These are phyloP conservation scores for Globisporangium orthogonon DNA, from an alignment of 352 stramenopile genomes.

Conservation along the genomic window DNA sequence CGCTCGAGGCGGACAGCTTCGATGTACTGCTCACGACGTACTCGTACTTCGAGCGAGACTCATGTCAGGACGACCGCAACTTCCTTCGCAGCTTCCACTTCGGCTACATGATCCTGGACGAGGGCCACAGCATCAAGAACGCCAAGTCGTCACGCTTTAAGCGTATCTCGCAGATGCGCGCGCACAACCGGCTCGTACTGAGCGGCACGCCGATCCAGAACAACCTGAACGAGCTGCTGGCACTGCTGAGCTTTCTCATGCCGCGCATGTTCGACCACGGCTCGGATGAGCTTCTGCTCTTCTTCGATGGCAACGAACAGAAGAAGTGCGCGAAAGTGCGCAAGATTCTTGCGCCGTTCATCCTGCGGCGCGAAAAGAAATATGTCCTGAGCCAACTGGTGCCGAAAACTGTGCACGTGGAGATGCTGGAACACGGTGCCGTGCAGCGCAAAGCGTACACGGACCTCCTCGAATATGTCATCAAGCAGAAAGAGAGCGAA, in stretches of 20 bases:
- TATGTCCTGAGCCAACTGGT: slow-evolving; percentile 92
- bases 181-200: slow-evolving; percentile 67
- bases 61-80: slow-evolving; percentile 71
- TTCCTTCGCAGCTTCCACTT: slow-evolving; percentile 77
- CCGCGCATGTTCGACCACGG: slow-evolving; percentile 86
- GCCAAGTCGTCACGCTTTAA: slow-evolving; percentile 86
- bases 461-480: slow-evolving; percentile 50
- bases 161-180: slow-evolving; percentile 74
- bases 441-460: slow-evolving; percentile 88
- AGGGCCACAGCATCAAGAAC: slow-evolving; percentile 93
- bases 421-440: slow-evolving; percentile 78
- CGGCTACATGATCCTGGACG: slow-evolving; percentile 92
- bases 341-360: slow-evolving; percentile 96
- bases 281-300: slow-evolving; percentile 70
- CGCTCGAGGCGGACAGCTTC: slow-evolving; percentile 41
- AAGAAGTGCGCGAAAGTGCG: slow-evolving; percentile 83
- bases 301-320: slow-evolving; percentile 77
- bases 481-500: slow-evolving; percentile 48
- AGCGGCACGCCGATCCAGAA: slow-evolving; percentile 90
- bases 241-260: slow-evolving; percentile 90
- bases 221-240: slow-evolving; percentile 83
- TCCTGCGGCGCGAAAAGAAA: slow-evolving; percentile 94
- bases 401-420: slow-evolving; percentile 75
- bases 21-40: slow-evolving; percentile 91
- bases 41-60: slow-evolving; percentile 88